Evolutionary conservation across 2,329 filamentous ascomycete genomes (phyloP).

Genomic region (Fusarium miscanthi): DNA sequence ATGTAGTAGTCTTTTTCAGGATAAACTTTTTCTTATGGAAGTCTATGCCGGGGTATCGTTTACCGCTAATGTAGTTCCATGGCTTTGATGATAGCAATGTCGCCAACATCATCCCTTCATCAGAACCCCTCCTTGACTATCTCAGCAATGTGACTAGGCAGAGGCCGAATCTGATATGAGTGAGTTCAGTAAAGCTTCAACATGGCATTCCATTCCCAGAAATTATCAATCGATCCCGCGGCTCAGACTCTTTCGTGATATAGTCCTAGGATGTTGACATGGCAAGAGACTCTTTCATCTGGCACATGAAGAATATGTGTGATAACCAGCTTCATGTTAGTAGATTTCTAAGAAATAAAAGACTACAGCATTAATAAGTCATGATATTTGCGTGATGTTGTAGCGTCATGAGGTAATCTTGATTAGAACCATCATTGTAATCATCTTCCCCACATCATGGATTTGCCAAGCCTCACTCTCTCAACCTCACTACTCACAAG

Average conservation of each 20-base stretch:
- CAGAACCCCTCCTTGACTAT: neutral
- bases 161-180: rapidly evolving
- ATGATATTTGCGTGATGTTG: neutral
- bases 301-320: neutral
- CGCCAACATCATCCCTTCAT: neutral
- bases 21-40: rapidly evolving
- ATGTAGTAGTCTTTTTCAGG: rapidly evolving
- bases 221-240: neutral
- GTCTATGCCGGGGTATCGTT: neutral
- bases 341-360: neutral
- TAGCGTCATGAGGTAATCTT: neutral
- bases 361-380: rapidly evolving
- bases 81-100: neutral
- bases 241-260: neutral
- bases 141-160: neutral
- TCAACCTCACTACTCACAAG: neutral
- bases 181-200: rapidly evolving
- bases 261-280: no score
- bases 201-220: neutral
- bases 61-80: neutral
- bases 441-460: slow-evolving; percentile 31
- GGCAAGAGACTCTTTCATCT: neutral
- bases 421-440: neutral
- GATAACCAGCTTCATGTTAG: neutral
- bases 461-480: slow-evolving; percentile 2